Evolutionary conservation across 805 yeast species (phyloP), one percentile per base, ranked within the genome.

Genomic region (Saccharomycopsis oosterbeekiorum): DNA sequence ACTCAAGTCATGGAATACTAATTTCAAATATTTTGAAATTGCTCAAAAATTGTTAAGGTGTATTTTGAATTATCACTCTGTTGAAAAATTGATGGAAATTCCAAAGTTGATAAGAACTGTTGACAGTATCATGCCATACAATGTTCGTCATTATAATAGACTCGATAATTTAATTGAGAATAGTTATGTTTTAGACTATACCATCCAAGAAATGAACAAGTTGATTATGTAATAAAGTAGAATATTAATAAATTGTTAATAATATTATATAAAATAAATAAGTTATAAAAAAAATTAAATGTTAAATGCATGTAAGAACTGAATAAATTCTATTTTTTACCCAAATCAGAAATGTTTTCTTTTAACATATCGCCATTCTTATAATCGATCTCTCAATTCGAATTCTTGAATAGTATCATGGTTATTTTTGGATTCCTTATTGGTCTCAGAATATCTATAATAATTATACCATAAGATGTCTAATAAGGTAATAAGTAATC

Each of bases 1-100:
- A 68, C 78, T 92, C 21, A 82, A 97, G 67, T 96, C 90, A 70
- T 94, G 99, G 99, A 94, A 94, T 71, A 86, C 96, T 55, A 93
- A 90, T 71, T 87, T 89, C 59, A 83, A 84, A 68, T 84, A 89
- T 42, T 89, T 89, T 69, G 83, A 81, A 58, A 81, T 89, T 60
- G 88, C 97, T 12, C 99, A 93, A 73, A 84, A 83, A 62, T 74
- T 91, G 51, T 78, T 93, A 59, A 78, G 82, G 65, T 85, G 88
- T 26, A 73, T 93, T 40, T 74, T 94, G 62, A 73, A 75, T 51
- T 77, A 76, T 56, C 82, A 83, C 66, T 75, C 79, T 21, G 75
- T 86, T 37, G 83, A 82, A 19, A 77, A 77, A 60, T 71, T 92
- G 56, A 78, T 81, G 65, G 83, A 82, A 67, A 79, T 88, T 47